Base-by-base conservation (phyloP, 1,284 basidiomycete species). In the Cystobasidium sp. region DNA sequence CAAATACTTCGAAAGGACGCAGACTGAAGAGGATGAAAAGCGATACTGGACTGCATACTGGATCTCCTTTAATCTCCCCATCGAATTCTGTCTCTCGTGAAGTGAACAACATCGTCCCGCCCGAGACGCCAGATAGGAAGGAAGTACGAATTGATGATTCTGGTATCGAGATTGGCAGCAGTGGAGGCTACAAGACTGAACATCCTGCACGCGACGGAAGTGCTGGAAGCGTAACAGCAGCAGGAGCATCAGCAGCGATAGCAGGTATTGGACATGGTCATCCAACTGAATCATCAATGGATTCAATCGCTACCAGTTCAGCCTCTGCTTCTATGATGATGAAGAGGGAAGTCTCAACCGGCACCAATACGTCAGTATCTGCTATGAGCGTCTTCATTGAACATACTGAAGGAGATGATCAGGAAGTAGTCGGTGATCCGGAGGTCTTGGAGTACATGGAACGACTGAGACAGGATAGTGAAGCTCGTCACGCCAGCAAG, bases 401-500 rank as follows among this genome's bases (percentile, higher is more conserved):
- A 46, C 59, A 64, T 20, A 43, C 56, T 6, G 41, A 39, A n/a
- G 70, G 31, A 6, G 44, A 24, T 56, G 43, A n/a, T 52, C 39
- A 39, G 7, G 16, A 41, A 5, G 6, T 22, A 20, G 70, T 73
- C 10, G 70, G 61, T 12, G 70, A 73, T 18, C 51, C 70, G 2
- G 70, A 66, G 37, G 70, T 73, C n/a, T 63, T 73, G 41, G 70
- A n/a, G 37, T 73, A 73, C 55, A 73, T 73, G 70, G 47, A 66
- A 31, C 12, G 64, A 22, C 10, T 66, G 49, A 51, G 64, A n/a
- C 64, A 66, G 39, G 64, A 66, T 7, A 66, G 64, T 22, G 64
- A 66, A 43, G 31, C 47, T 39, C 47, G 64, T 6, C 24, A 53
- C 10, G 24, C 64, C 4, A 14, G 5, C 24, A 8, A 24, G 22